Conservation (phyloP, 495 filamentous ascomycete species). For the Penicillium cinerascens region DNA sequence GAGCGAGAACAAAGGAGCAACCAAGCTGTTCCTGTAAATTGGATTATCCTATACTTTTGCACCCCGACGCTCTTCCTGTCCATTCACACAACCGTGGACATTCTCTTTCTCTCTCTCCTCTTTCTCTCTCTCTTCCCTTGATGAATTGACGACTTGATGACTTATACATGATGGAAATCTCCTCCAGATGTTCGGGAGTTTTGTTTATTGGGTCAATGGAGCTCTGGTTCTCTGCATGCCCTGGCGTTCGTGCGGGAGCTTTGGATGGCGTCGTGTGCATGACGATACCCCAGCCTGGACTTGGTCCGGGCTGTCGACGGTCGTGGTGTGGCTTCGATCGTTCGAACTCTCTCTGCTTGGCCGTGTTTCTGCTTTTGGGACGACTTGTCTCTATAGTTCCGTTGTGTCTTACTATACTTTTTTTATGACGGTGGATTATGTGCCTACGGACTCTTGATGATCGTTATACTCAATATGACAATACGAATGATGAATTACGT, state of each 20-base stretch:
- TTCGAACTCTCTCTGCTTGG: constrained; percentile 13
- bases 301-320: constrained; percentile 13
- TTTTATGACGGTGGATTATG: constrained; percentile 15
- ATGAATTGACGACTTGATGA: constrained; percentile 45
- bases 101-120: constrained; percentile 1
- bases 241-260: constrained; percentile 32
- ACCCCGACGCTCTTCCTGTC: constrained; percentile 7
- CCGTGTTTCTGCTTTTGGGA: constrained; percentile 2
- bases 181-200: constrained; percentile 15
- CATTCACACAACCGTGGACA: background rate
- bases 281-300: constrained; percentile 29
- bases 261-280: constrained; percentile 34
- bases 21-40: constrained; percentile 40
- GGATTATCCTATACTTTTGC: constrained; percentile 1
- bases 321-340: constrained; percentile 28
- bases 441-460: constrained; percentile 11
- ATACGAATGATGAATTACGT: constrained; percentile 6
- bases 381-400: constrained; percentile 7
- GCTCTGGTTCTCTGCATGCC: constrained; percentile 28
- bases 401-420: constrained; percentile 26
- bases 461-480: constrained; percentile 14
- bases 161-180: constrained; percentile 34
- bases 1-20: constrained; percentile 65
- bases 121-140: constrained; percentile 21
- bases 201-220: constrained; percentile 15